These are phyloP conservation scores for Didymella pomorum DNA, from an alignment of 2,329 filamentous ascomycete genomes.

Conservation along the genomic window DNA sequence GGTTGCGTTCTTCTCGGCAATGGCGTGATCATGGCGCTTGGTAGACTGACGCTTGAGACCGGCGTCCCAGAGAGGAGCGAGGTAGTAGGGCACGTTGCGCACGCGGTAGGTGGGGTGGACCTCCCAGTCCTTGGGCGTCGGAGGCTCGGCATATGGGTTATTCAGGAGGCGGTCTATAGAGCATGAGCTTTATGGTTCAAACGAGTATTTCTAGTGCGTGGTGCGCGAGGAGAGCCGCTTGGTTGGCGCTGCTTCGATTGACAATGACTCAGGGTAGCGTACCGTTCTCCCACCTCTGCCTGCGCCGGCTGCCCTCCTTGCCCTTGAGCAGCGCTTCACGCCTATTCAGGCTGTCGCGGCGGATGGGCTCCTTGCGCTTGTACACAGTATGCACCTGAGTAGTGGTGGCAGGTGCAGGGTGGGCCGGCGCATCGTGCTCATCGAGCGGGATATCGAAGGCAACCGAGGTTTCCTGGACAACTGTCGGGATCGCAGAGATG, in stretches of 20 bases:
- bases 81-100: conserved; percentile 83
- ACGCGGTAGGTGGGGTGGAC: conserved; percentile 82
- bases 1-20: conserved; percentile 45
- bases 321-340: conserved; percentile 84
- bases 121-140: conserved; percentile 82
- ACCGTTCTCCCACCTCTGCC: conserved; percentile 97
- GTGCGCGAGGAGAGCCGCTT: background rate
- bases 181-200: background rate
- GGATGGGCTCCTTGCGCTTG: conserved; percentile 62
- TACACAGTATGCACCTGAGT: conserved; percentile 57
- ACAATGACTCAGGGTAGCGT: conserved; percentile 21
- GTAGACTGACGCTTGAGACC: conserved; percentile 56
- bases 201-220: too few species aligned
- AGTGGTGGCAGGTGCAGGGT: conserved; percentile 42
- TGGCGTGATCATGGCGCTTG: conserved; percentile 48
- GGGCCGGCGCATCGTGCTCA: conserved; percentile 53
- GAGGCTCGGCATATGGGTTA: conserved; percentile 86
- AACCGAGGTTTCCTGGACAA: conserved; percentile 63
- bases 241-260: background rate
- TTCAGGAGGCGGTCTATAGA: conserved; percentile 78
- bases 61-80: conserved; percentile 85
- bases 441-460: conserved; percentile 81
- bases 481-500: conserved; percentile 45
- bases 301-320: conserved; percentile 85
- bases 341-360: conserved; percentile 68